A percentile compares a stretch with the other conserved stretches of the same genome.
Conservation (phyloP, 352 stramenopile genomes). For the Phytophthora megakarya region DNA sequence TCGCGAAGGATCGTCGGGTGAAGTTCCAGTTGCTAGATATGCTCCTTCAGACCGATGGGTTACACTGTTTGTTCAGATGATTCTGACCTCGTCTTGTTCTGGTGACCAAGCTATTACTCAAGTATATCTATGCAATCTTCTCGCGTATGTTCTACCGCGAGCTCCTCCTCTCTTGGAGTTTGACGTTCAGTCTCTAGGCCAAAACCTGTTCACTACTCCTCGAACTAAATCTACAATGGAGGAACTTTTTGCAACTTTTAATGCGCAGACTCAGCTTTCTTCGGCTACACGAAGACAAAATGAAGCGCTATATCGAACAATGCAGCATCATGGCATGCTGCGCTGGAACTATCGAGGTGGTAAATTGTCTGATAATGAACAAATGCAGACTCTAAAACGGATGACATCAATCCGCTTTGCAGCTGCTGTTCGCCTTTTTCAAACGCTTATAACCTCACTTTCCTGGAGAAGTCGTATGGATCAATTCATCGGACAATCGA, state of each 20-base stretch:
- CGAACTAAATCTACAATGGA: slow-evolving; percentile 1
- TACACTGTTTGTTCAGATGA: slow-evolving; percentile 28
- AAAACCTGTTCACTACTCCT: slow-evolving; percentile 14
- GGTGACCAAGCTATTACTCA: slow-evolving; percentile 23
- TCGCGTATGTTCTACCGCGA: slow-evolving; percentile 34
- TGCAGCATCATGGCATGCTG: slow-evolving; percentile 24
- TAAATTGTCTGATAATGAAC: background rate
- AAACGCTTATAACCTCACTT: slow-evolving; percentile 24
- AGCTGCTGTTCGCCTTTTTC: slow-evolving; percentile 35
- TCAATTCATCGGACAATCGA: slow-evolving; percentile 8
- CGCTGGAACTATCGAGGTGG: background rate
- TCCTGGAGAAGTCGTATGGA: slow-evolving; percentile 29
- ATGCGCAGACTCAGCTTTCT: background rate
- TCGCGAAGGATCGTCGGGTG: background rate
- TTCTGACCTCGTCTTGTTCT: slow-evolving; percentile 15
- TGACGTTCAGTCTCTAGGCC: slow-evolving; percentile 10
- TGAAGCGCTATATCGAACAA: slow-evolving; percentile 27
- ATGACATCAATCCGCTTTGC: slow-evolving; percentile 30
- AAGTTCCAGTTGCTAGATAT: background rate
- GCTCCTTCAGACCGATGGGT: slow-evolving; percentile 38
- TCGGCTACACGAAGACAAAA: slow-evolving; percentile 26
- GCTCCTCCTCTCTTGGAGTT: slow-evolving; percentile 3
- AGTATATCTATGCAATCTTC: slow-evolving; percentile 39
- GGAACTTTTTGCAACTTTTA: slow-evolving; percentile 21
- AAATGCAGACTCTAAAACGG: background rate